These are phyloP conservation scores for Calcarisporium arbuscula DNA, from an alignment of 2,329 filamentous ascomycete species.

Conservation along the genomic window DNA sequence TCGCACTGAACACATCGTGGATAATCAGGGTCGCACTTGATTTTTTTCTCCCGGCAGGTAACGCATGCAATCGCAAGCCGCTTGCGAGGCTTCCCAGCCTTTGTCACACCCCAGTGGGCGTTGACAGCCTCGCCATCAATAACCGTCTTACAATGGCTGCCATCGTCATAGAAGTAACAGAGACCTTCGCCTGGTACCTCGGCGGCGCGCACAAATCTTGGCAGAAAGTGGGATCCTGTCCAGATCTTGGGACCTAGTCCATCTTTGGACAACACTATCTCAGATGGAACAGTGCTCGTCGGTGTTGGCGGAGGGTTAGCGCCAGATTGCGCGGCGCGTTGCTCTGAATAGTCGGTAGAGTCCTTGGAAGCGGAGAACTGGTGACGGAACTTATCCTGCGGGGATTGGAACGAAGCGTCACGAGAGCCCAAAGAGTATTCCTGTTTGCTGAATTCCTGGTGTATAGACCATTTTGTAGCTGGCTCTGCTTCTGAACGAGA, in stretches of 20 bases:
- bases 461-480: constrained; percentile 29
- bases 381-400: constrained; percentile 27
- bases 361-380: constrained; percentile 32
- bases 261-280: constrained; percentile 48
- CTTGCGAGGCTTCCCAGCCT: constrained; percentile 89
- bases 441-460: constrained; percentile 32
- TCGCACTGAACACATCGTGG: constrained; percentile 87
- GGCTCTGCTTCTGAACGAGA: constrained; percentile 29
- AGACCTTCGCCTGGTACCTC: constrained; percentile 72
- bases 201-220: constrained; percentile 56
- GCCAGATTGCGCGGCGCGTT: constrained; percentile 15
- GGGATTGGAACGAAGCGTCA: constrained; percentile 27
- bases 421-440: constrained; percentile 42
- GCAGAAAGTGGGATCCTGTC: constrained; percentile 61
- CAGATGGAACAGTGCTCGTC: constrained; percentile 25
- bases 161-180: constrained; percentile 84
- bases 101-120: constrained; percentile 88
- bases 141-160: constrained; percentile 71
- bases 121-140: constrained; percentile 86
- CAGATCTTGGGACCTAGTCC: constrained; percentile 61
- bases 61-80: constrained; percentile 87
- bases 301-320: constrained; percentile 21
- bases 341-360: constrained; percentile 19
- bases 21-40: constrained; percentile 87
- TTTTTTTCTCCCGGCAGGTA: constrained; percentile 93